A percentile compares a stretch with the other conserved stretches of the same genome.
Conservation (phyloP, 78 protist genomes). For the Dictyostelium firmibasis region DNA sequence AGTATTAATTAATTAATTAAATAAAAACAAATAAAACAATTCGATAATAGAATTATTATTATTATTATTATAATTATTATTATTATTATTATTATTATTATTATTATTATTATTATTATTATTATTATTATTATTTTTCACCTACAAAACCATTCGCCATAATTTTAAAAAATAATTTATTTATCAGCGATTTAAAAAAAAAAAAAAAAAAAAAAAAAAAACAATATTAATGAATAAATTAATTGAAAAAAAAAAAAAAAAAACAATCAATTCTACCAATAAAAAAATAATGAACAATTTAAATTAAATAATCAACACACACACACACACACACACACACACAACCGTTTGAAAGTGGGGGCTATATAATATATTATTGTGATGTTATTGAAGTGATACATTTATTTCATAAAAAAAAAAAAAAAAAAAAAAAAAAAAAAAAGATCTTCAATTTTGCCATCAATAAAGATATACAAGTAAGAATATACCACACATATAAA, state of each 20-base stretch:
- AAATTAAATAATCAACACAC: background rate
- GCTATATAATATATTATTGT: background rate
- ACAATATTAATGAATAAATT: too few relatives aligned
- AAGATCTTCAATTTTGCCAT: background rate
- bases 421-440: background rate
- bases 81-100: too few relatives aligned
- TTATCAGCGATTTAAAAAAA: background rate
- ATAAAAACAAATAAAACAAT: too few relatives aligned
- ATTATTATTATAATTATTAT: too few relatives aligned
- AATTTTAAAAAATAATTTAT: too few relatives aligned
- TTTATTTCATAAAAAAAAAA: too few relatives aligned
- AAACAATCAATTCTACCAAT: background rate
- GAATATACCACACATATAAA: background rate
- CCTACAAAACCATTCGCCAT: background rate
- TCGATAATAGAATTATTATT: background rate
- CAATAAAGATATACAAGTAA: background rate
- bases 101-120: too few relatives aligned
- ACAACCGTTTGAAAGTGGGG: background rate
- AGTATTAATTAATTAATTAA: too few relatives aligned
- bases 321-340: background rate
- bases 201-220: too few relatives aligned
- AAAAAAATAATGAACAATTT: background rate
- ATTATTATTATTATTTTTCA: too few relatives aligned
- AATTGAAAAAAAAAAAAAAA: too few relatives aligned
- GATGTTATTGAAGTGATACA: background rate